Conservation (phyloP, 208 protist genomes). For the Acanthamoeba triangularis region DNA sequence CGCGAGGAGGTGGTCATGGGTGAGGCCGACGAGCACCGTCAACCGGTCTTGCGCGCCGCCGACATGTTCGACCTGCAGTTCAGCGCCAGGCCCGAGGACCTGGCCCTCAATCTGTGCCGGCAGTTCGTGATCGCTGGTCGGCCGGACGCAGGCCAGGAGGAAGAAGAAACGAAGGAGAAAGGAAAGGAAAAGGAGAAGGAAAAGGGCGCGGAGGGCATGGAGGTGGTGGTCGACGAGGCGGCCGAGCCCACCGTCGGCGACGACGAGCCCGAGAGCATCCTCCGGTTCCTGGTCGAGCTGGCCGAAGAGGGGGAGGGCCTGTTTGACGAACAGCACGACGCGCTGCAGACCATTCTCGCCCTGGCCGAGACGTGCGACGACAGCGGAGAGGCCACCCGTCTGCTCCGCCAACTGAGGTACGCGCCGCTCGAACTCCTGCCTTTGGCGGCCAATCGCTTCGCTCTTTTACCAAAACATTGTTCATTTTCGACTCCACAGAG, state of each 20-base stretch:
- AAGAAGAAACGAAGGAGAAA: background rate
- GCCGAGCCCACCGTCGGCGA: no score
- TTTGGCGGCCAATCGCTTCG: no score
- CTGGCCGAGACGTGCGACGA: background rate
- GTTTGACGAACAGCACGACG: constrained; percentile 16
- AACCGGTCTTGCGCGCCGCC: background rate
- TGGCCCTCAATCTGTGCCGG: background rate
- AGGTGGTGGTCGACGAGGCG: background rate
- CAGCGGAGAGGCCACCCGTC: background rate
- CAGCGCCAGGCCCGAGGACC: background rate
- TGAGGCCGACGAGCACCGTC: background rate
- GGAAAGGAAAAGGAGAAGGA: constrained; percentile 3
- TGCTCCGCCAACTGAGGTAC: background rate
- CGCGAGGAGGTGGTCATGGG: background rate
- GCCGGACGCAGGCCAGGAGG: background rate
- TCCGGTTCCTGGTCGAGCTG: constrained; percentile 2
- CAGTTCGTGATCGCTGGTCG: constrained; percentile 13
- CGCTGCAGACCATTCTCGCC: background rate
- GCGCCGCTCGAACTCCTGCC: no score
- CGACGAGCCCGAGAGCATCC: background rate
- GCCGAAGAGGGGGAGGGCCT: background rate
- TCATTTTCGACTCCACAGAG: no score
- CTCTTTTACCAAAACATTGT: no score
- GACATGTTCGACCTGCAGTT: background rate
- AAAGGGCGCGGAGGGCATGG: background rate